A percentile compares a stretch with the other conserved stretches of the same genome.
phyloP scores from a whole-genome alignment of 2,329 filamentous ascomycete genomes.

The Hymenoscyphus albidus region DNA sequence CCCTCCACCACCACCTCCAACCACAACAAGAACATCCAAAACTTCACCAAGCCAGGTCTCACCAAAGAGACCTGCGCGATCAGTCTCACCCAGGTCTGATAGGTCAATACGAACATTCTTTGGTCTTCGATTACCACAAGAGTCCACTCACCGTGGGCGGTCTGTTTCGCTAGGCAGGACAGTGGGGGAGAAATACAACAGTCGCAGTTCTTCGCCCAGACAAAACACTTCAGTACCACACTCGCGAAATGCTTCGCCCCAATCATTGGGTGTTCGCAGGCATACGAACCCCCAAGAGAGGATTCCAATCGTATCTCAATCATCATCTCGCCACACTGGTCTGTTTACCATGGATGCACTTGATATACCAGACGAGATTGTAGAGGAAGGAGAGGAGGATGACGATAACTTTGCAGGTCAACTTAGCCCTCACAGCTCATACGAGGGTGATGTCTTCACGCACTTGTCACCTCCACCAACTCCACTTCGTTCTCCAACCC shows the following conservation, averaged over 20 bases:
- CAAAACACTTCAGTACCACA: conserved; percentile 18
- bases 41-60: conserved; percentile 41
- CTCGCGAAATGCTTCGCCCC: conserved; percentile 24
- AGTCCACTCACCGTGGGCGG: conserved; percentile 21
- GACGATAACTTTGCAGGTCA: conserved; percentile 59
- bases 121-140: conserved; percentile 23
- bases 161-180: conserved; percentile 21
- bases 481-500: conserved; percentile 14
- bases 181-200: neutral
- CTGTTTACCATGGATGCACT: conserved; percentile 43
- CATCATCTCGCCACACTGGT: conserved; percentile 26
- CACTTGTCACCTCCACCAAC: conserved; percentile 31
- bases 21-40: conserved; percentile 39
- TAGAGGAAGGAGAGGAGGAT: conserved; percentile 52
- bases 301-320: conserved; percentile 44
- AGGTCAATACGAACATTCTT: conserved; percentile 29
- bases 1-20: conserved; percentile 50
- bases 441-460: conserved; percentile 26
- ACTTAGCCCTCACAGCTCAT: conserved; percentile 19
- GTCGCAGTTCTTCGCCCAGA: neutral
- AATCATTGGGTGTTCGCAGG: conserved; percentile 15
- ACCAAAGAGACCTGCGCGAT: conserved; percentile 28
- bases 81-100: conserved; percentile 28
- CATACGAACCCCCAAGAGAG: conserved; percentile 35
- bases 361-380: conserved; percentile 46